Evolutionary conservation across 2,329 filamentous ascomycete genomes (phyloP).

Genomic region (Cladobotryum mycophilum): DNA sequence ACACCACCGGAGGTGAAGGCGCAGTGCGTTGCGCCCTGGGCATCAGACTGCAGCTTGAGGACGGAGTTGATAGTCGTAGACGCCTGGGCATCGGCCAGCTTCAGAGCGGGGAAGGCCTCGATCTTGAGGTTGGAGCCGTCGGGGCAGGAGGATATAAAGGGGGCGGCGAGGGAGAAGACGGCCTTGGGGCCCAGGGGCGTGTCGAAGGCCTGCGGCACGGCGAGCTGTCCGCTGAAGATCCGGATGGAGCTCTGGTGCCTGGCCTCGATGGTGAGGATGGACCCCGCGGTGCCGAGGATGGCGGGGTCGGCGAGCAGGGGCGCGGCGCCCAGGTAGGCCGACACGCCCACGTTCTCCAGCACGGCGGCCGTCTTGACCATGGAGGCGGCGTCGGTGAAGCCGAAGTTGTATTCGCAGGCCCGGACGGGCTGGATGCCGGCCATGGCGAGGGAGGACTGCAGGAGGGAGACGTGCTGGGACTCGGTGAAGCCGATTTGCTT

Average conservation of each 20-base stretch:
- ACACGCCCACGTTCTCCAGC: constrained; percentile 67
- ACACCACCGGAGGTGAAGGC: constrained; percentile 59
- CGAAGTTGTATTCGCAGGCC: constrained; percentile 67
- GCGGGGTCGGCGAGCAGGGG: constrained; percentile 53
- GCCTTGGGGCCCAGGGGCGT: constrained; percentile 60
- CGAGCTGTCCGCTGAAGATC: constrained; percentile 47
- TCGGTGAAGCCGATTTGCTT: constrained; percentile 58
- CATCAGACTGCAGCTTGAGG: constrained; percentile 40
- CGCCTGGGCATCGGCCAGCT: constrained; percentile 38
- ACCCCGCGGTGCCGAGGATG: constrained; percentile 60
- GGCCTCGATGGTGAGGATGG: constrained; percentile 67
- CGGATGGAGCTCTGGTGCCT: constrained; percentile 70
- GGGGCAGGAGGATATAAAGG: constrained; percentile 67
- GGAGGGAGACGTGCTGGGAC: constrained; percentile 35
- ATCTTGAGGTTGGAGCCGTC: constrained; percentile 57
- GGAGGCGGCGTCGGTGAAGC: constrained; percentile 55
- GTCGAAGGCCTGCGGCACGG: constrained; percentile 64
- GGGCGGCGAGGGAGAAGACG: constrained; percentile 67
- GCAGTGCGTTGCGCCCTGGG: constrained; percentile 51
- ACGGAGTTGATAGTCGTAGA: constrained; percentile 28
- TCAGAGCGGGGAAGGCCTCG: constrained; percentile 54
- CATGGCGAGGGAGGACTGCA: constrained; percentile 52
- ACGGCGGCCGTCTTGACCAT: constrained; percentile 66
- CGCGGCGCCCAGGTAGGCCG: constrained; percentile 67
- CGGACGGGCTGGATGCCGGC: constrained; percentile 59